These are phyloP conservation scores for Drechslerella stenobrocha DNA, from an alignment of 2,329 filamentous ascomycete species.

Conservation along the genomic window DNA sequence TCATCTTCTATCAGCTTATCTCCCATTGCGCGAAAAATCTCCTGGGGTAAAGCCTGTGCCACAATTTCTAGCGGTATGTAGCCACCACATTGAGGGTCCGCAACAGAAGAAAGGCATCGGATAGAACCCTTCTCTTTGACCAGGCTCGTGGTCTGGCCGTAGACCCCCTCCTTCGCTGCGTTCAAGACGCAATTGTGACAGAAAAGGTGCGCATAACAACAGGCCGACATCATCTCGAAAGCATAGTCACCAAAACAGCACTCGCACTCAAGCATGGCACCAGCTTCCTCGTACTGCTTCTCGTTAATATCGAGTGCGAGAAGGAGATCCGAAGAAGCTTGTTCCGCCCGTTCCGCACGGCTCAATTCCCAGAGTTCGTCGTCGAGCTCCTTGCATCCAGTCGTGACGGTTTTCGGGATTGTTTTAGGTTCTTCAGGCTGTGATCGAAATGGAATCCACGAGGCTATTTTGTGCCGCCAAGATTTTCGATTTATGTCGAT, in stretches of 20 bases:
- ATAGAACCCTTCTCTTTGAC: constrained; percentile 73
- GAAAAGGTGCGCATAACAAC: constrained; percentile 70
- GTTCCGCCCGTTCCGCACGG: constrained; percentile 55
- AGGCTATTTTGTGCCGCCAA: constrained; percentile 74
- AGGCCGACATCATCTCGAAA: constrained; percentile 76
- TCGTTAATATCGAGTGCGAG: constrained; percentile 59
- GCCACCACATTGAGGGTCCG: constrained; percentile 70
- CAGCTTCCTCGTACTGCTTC: constrained; percentile 58
- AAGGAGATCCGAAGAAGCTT: constrained; percentile 53
- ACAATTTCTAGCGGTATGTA: constrained; percentile 71
- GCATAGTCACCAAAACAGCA: constrained; percentile 74
- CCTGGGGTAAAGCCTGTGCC: constrained; percentile 70
- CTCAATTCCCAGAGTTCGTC: constrained; percentile 59
- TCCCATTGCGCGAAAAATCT: constrained; percentile 75
- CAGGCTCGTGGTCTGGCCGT: constrained; percentile 91
- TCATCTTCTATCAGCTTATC: constrained; percentile 76
- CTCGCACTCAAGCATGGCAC: constrained; percentile 68
- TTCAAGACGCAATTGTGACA: constrained; percentile 82
- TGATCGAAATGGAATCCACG: constrained; percentile 67
- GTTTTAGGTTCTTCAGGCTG: constrained; percentile 35
- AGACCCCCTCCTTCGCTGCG: constrained; percentile 81
- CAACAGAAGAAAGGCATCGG: constrained; percentile 76
- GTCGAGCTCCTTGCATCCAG: constrained; percentile 57
- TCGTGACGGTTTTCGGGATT: constrained; percentile 16
- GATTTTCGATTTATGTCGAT: constrained; percentile 71